phyloP scores from a whole-genome alignment of 2,329 filamentous ascomycete species.

The Bretziella fagacearum region DNA sequence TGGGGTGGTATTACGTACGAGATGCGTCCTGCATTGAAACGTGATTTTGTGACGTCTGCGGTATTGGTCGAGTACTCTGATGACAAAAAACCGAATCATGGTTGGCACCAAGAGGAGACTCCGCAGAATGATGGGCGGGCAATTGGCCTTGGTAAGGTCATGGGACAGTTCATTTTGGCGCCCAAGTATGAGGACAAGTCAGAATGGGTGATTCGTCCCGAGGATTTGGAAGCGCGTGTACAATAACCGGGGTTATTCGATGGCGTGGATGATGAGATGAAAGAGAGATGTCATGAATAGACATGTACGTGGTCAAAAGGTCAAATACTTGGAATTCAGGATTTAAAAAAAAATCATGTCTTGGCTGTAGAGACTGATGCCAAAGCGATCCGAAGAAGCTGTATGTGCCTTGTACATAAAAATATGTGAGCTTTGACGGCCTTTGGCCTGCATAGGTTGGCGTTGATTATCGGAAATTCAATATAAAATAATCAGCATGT shows the following conservation, averaged over 20 bases:
- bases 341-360: neutral
- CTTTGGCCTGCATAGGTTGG: constrained; percentile 6
- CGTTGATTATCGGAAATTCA: constrained; percentile 5
- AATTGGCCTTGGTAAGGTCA: constrained; percentile 44
- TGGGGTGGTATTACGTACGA: constrained; percentile 43
- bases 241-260: neutral
- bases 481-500: constrained; percentile 3
- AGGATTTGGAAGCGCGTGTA: constrained; percentile 19
- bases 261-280: too few species aligned
- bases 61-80: constrained; percentile 43
- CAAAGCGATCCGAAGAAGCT: neutral
- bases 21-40: constrained; percentile 33
- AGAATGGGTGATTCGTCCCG: constrained; percentile 32
- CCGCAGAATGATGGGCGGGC: constrained; percentile 24
- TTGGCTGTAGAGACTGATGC: too few species aligned
- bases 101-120: constrained; percentile 23
- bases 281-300: neutral
- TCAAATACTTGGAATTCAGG: neutral
- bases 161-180: constrained; percentile 43
- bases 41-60: constrained; percentile 40
- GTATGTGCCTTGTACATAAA: neutral
- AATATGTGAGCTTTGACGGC: neutral
- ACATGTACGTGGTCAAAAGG: neutral
- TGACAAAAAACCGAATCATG: constrained; percentile 26
- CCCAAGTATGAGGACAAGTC: constrained; percentile 41